Evolutionary conservation across 208 protist genomes (phyloP).

Genomic region (Borovskyia barvae): DNA sequence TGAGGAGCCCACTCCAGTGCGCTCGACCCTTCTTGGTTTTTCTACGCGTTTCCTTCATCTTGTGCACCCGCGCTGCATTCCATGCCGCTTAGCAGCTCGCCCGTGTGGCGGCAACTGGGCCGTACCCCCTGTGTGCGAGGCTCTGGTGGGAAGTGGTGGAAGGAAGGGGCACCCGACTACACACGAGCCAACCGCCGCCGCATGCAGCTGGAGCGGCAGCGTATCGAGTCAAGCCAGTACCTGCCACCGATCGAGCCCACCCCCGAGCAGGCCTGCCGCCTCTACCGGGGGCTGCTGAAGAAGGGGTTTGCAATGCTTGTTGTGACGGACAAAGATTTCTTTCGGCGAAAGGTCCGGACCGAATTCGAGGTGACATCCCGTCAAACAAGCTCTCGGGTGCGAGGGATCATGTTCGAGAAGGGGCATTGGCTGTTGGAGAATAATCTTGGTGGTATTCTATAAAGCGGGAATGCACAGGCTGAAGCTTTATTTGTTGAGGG

Average conservation of each 20-base stretch:
- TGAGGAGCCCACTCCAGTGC: too few species aligned
- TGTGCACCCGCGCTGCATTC: too few species aligned
- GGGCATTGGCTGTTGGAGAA: constrained; percentile 81
- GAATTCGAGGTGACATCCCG: constrained; percentile 89
- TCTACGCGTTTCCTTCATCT: background rate
- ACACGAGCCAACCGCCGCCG: constrained; percentile 63
- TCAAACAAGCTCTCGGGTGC: constrained; percentile 81
- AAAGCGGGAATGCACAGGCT: too few species aligned
- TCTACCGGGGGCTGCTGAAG: constrained; percentile 79
- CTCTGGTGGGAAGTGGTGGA: constrained; percentile 67
- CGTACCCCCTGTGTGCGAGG: constrained; percentile 8
- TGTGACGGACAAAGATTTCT: constrained; percentile 79
- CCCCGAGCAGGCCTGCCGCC: constrained; percentile 41
- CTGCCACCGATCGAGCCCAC: constrained; percentile 78
- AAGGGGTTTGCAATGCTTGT: constrained; percentile 40
- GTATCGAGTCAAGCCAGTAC: constrained; percentile 44
- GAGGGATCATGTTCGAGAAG: constrained; percentile 91
- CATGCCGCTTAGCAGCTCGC: constrained; percentile 23
- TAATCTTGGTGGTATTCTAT: constrained; percentile 78
- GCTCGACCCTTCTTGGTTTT: too few species aligned
- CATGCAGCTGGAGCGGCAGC: constrained; percentile 55
- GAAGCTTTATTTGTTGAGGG: background rate
- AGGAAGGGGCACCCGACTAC: constrained; percentile 71
- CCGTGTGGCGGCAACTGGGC: constrained; percentile 27
- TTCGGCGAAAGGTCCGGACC: constrained; percentile 60